Conservation (phyloP, 306 rosid species). For the Pachyrhizus erosus region DNA sequence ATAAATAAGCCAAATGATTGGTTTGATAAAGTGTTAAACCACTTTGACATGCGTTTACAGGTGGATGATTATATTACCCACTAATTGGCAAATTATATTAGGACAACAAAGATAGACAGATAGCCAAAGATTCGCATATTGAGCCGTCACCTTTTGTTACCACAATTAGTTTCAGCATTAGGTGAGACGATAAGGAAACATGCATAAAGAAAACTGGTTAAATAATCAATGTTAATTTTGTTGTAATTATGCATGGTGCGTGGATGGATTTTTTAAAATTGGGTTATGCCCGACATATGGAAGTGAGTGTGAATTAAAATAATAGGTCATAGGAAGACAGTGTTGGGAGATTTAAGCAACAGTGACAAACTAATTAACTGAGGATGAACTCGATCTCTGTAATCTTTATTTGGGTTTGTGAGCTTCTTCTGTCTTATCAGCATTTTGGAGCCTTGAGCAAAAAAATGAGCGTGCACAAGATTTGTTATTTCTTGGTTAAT, state of each 20-base stretch:
- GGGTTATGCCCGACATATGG: conserved; percentile 53
- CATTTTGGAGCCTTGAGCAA: conserved; percentile 3
- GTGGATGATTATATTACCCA: conserved; percentile 45
- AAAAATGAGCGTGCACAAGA: conserved; percentile 33
- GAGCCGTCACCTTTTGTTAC: conserved; percentile 22
- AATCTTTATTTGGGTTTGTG: conserved; percentile 34
- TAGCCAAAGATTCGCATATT: conserved; percentile 41
- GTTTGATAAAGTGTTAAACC: conserved; percentile 42
- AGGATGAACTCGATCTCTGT: conserved; percentile 34
- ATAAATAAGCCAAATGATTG: conserved; percentile 43
- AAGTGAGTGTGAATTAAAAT: conserved; percentile 53
- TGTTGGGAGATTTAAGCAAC: conserved; percentile 42
- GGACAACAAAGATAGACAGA: conserved; percentile 36
- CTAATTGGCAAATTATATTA: conserved; percentile 24
- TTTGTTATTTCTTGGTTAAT: conserved; percentile 44
- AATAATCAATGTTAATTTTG: conserved; percentile 25
- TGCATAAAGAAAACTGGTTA: neutral
- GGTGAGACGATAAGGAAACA: conserved; percentile 36
- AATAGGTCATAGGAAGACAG: conserved; percentile 34
- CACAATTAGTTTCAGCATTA: conserved; percentile 5
- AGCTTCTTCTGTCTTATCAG: conserved; percentile 45
- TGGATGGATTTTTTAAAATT: conserved; percentile 49
- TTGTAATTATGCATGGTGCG: conserved; percentile 47
- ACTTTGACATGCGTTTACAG: conserved; percentile 46
- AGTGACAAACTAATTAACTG: conserved; percentile 24